phyloP scores from a whole-genome alignment of 2,329 filamentous ascomycete species.

The Phyllosticta ampelicida region DNA sequence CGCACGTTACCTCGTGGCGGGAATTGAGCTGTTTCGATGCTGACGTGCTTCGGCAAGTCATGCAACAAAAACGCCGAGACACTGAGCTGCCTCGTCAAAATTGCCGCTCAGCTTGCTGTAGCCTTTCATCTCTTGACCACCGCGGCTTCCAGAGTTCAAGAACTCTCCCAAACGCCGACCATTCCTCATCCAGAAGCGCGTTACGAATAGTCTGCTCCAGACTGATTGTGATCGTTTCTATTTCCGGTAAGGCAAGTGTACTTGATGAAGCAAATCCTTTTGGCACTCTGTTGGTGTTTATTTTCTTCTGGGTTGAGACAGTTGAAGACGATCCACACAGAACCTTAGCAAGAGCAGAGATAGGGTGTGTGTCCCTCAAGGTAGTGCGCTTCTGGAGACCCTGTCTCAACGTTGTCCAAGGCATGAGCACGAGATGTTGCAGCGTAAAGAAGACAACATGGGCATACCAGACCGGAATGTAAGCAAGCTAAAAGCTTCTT shows the following conservation, averaged over 20 bases:
- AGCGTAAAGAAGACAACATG: no score
- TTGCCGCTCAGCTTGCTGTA: not conserved
- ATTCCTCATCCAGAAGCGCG: not conserved
- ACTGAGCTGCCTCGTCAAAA: not conserved
- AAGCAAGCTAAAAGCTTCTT: not conserved
- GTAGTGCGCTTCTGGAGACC: not conserved
- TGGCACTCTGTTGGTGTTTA: not conserved
- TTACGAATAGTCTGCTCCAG: not conserved
- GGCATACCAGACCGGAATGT: not conserved
- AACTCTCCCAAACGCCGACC: not conserved
- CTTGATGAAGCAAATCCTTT: not conserved
- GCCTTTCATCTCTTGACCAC: not conserved
- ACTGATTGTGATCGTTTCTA: not conserved
- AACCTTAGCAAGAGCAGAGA: not conserved
- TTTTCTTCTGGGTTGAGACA: not conserved
- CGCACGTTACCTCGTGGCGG: not conserved
- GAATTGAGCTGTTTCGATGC: not conserved
- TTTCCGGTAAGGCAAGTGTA: not conserved
- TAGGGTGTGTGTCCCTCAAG: not conserved
- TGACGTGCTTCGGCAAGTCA: not conserved
- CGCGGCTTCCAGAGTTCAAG: not conserved
- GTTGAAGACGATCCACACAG: not conserved
- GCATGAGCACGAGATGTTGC: not conserved
- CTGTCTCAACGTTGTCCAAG: not conserved
- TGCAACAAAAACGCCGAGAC: not conserved